Evolutionary conservation across 2,329 filamentous ascomycete genomes (phyloP), one percentile per base, ranked within the genome.

Genomic region (Aspergillus pseudoviridinutans): DNA sequence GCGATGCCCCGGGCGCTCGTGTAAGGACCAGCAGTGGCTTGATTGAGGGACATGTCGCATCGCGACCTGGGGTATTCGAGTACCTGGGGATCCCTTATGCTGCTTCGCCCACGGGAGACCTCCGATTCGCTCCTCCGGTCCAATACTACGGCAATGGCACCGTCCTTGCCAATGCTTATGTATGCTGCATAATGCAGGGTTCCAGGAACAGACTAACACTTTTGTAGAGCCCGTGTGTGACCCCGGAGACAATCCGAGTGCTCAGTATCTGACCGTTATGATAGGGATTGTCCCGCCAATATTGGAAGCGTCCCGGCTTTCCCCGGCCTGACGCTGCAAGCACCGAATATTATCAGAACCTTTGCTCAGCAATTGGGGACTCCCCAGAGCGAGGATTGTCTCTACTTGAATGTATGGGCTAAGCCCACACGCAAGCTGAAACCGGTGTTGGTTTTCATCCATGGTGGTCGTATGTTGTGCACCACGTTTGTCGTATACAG

Each of bases 361-460:
- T 66, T 69, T 49, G 64, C 62, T 12, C 56, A 60, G 14, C 51
- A 58, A n/a, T n/a, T 57, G 10, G 58, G 51, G 0, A 66, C 66
- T 14, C 67, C 68, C 1, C 73, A 74, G 52, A 66, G 64, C 49
- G 66, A 73, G 57, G 73, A 75, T 53, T 76, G 73, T 58, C 60
- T 76, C 55, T 70, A 68, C 9, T 53, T 75, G 27, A 74, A 75
- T 50, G 61, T 75, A 14, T 75, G 72, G 72, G 58, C 64, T 1
- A 61, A 60, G 6, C 49, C 42, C 0, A 65, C 63, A 14, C 50
- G 62, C 14, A 54, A 64, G 12, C 58, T 64, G 17, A 71, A 74
- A 38, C 70, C 76, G 1, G 73, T 79, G 5, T 63, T 79, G 29
- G 67, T 79, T 2, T 74, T 72, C 53, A 68, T 79, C 53, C 72